These are phyloP conservation scores for Pseudoturritis turrita DNA, from an alignment of 345 rosid genomes.

Conservation along the genomic window DNA sequence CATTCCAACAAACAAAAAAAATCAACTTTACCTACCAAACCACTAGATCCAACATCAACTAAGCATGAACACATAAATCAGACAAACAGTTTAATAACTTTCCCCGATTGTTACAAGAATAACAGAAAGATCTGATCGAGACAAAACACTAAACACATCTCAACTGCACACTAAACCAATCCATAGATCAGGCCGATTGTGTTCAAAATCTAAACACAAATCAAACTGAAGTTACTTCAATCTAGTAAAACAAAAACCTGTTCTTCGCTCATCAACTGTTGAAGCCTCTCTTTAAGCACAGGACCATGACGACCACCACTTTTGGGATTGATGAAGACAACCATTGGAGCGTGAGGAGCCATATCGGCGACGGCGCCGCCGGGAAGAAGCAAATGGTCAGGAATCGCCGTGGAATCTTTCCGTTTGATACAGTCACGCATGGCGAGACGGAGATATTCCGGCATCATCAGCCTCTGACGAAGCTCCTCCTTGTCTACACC, in stretches of 20 bases:
- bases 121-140: background rate
- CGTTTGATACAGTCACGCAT: constrained; percentile 60
- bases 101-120: background rate
- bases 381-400: constrained; percentile 32
- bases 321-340: constrained; percentile 72
- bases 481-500: constrained; percentile 71
- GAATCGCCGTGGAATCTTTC: constrained; percentile 39
- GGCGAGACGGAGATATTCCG: constrained; percentile 74
- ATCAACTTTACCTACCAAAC: background rate
- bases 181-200: background rate
- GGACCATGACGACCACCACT: constrained; percentile 93
- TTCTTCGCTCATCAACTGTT: constrained; percentile 73
- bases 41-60: constrained; percentile 17
- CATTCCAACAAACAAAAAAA: background rate
- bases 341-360: constrained; percentile 71
- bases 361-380: constrained; percentile 30
- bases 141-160: background rate
- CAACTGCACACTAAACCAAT: background rate
- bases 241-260: constrained; percentile 51
- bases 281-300: constrained; percentile 70
- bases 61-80: background rate
- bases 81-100: background rate
- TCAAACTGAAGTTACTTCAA: background rate
- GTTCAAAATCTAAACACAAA: background rate
- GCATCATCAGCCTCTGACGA: constrained; percentile 50